phyloP scores from a whole-genome alignment of 352 stramenopile species.

The Pythium apleroticum region DNA sequence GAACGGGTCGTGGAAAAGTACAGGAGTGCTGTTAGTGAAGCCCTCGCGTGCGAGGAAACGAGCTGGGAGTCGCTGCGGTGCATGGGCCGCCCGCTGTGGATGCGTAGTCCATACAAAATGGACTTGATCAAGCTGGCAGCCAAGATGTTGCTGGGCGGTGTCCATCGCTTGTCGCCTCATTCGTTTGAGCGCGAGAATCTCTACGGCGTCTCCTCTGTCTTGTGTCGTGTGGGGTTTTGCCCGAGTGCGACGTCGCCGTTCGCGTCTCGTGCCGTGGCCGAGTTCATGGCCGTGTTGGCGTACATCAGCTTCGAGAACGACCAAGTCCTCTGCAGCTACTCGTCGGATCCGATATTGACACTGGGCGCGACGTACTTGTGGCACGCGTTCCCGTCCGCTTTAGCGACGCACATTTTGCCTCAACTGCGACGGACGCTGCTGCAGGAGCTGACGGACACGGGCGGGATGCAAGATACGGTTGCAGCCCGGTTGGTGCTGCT shows the following conservation, averaged over 20 bases:
- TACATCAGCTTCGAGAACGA: slow-evolving; percentile 27
- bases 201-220: slow-evolving; percentile 16
- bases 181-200: neutral
- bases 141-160: neutral
- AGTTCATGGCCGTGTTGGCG: slow-evolving; percentile 28
- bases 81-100: slow-evolving; percentile 4
- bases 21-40: neutral
- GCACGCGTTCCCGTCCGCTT: slow-evolving; percentile 2
- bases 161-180: neutral
- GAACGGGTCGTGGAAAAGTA: neutral
- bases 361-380: slow-evolving; percentile 27
- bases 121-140: neutral
- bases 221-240: slow-evolving; percentile 28
- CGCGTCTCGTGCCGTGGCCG: slow-evolving; percentile 21
- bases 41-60: neutral
- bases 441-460: slow-evolving; percentile 26
- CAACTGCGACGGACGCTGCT: slow-evolving; percentile 20
- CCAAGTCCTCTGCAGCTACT: slow-evolving; percentile 20
- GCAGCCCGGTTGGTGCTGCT: slow-evolving; percentile 29
- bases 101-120: neutral
- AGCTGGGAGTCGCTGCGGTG: neutral
- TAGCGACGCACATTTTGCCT: slow-evolving; percentile 22
- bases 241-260: slow-evolving; percentile 15
- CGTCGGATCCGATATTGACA: slow-evolving; percentile 22
- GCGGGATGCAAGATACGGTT: slow-evolving; percentile 16